A percentile compares a stretch with the other conserved stretches of the same genome.
Conservation (phyloP, 208 protist species). For the Blechomonas ayalai region DNA sequence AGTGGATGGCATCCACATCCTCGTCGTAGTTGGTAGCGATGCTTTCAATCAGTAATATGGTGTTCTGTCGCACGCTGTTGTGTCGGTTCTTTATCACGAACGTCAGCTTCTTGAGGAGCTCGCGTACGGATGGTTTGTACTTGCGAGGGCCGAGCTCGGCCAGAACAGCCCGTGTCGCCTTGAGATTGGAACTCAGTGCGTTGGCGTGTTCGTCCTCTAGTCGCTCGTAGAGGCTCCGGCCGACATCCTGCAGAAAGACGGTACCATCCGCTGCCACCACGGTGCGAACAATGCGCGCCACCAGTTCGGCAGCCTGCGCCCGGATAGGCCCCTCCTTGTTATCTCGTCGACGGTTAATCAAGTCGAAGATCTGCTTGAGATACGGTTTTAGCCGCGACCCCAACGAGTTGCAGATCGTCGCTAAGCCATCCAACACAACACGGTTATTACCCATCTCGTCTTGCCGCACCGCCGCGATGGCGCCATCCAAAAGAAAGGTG, state of each 20-base stretch:
- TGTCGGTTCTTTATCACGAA: conserved; percentile 99
- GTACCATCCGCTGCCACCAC: conserved; percentile 94
- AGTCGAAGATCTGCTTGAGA: conserved; percentile 94
- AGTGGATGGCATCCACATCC: conserved; percentile 84
- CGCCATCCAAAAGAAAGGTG: conserved; percentile 95
- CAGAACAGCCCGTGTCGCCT: conserved; percentile 96
- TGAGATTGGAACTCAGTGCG: conserved; percentile 95
- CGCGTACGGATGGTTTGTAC: conserved; percentile 95
- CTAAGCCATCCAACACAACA: conserved; percentile 89
- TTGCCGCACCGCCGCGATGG: conserved; percentile 95
- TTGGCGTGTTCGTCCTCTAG: conserved; percentile 97
- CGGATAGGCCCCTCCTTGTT: conserved; percentile 91
- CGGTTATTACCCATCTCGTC: conserved; percentile 90
- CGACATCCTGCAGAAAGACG: conserved; percentile 93
- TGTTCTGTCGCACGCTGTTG: conserved; percentile 97
- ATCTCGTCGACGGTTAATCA: conserved; percentile 96
- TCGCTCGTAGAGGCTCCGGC: conserved; percentile 97
- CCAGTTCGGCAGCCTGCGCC: conserved; percentile 96
- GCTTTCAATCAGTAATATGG: conserved; percentile 96
- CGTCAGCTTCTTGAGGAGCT: conserved; percentile 96
- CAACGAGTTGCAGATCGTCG: conserved; percentile 93
- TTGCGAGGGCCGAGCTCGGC: conserved; percentile 93
- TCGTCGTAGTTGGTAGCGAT: conserved; percentile 89
- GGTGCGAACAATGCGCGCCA: conserved; percentile 91
- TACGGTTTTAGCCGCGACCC: conserved; percentile 90